phyloP scores from a whole-genome alignment of 768 basidiomycete species.

The Pisolithus microcarpus region DNA sequence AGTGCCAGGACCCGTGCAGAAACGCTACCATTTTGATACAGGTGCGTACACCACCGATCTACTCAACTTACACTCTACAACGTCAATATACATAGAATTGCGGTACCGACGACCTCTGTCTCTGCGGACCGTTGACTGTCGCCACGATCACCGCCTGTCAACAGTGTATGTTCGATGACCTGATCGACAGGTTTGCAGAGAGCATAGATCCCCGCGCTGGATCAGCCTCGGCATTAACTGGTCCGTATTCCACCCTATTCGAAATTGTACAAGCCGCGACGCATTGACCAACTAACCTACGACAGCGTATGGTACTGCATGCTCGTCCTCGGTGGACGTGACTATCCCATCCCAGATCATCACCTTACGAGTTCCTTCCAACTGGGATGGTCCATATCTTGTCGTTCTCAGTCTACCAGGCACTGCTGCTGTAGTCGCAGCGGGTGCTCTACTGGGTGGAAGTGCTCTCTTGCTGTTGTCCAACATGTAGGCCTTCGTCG shows the following conservation, averaged over 20 bases:
- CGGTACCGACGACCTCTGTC: constrained; percentile 39
- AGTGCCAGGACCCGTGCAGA: constrained; percentile 24
- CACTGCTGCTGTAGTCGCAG: constrained; percentile 38
- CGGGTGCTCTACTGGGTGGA: constrained; percentile 41
- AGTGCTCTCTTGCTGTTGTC: constrained; percentile 46
- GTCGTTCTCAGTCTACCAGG: constrained; percentile 37
- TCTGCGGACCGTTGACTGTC: constrained; percentile 44
- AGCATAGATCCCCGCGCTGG: constrained; percentile 50
- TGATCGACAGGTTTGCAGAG: constrained; percentile 44
- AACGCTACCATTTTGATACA: constrained; percentile 17
- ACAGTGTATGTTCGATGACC: constrained; percentile 56
- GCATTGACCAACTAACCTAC: constrained; percentile 4
- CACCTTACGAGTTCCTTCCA: constrained; percentile 38
- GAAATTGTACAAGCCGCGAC: not conserved
- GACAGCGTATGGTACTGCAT: constrained; percentile 49
- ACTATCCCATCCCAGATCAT: constrained; percentile 34
- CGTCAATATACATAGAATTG: constrained; percentile 29
- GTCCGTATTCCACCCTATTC: constrained; percentile 41
- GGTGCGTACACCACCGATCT: constrained; percentile 11
- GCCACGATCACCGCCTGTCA: constrained; percentile 45
- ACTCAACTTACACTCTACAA: constrained; percentile 24
- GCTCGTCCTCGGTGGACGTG: constrained; percentile 30
- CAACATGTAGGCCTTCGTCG: constrained; percentile 33
- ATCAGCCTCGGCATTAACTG: constrained; percentile 48
- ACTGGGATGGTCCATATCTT: constrained; percentile 58